Evolutionary conservation across 257 asterid genomes (phyloP), one percentile per base, ranked within the genome.

Genomic region (Fraxinus anomala): DNA sequence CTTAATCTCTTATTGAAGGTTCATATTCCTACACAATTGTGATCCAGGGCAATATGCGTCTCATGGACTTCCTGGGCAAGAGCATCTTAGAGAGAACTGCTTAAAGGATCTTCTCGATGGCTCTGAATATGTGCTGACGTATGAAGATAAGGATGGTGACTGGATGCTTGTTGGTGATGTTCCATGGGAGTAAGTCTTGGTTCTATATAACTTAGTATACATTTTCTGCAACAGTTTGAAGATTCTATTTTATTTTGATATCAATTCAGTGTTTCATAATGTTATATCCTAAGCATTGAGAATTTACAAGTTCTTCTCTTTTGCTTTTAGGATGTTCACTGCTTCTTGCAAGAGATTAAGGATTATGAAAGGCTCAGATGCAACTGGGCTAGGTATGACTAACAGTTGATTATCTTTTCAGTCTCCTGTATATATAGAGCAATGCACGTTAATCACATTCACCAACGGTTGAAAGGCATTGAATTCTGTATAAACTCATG

Each of bases 151-250:
- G 83, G 94, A 92, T 40, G 90, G 92, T 17, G 96, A 90, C 17
- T 90, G 94, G 97, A 93, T 93, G 97, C 97, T 93, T 16, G 97
- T 93, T 21, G 97, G 97, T 0, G 97, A 93, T 39, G 97, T 93
- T 78, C 97, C 97, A 0, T 92, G 97, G 96, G 96, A 86, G 98
- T 93, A 89, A 73, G 92, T 86, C 68, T 28, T 61, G 24, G 17
- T 61, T 23, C 68, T 31, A 61, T 21, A 61, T 61, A 4, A 56
- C 9, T n/a, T 56, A 17, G n/a, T 17, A 56, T 56, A 56, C 66
- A 56, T n/a, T 19, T 56, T 24, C 30, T 61, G 33, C 68, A 7
- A 13, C 9, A 61, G 4, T 63, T 24, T 26, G 2, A 26, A 24
- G 69, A 12, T 63, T 24, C 2, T 26, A 9, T 63, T 61, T 61